A percentile compares a stretch with the other conserved stretches of the same genome.
Evolutionary conservation across 257 asterid genomes (phyloP).

Genomic region (Nyctanthes arbortristis): DNA sequence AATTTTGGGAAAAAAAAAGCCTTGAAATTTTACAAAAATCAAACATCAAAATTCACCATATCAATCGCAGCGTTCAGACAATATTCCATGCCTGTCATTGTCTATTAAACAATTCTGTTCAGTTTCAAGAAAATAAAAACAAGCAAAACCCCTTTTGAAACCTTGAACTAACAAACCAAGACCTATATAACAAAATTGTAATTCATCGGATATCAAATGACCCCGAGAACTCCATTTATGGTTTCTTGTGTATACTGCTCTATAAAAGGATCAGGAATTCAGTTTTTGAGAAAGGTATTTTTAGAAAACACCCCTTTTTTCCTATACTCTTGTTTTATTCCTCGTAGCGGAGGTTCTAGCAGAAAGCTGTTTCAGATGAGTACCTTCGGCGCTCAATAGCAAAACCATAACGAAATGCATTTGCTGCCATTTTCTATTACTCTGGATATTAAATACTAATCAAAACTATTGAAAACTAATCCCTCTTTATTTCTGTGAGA

Average conservation of each 20-base stretch:
- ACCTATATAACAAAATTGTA: slow-evolving; percentile 7
- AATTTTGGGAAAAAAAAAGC: too few relatives aligned
- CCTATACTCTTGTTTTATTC: background rate
- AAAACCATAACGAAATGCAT: slow-evolving; percentile 33
- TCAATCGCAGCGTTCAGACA: slow-evolving; percentile 12
- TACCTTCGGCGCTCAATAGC: slow-evolving; percentile 58
- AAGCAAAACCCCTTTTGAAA: background rate
- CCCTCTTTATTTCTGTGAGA: background rate
- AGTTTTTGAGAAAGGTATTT: slow-evolving; percentile 10
- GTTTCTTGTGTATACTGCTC: background rate
- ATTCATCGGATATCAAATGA: slow-evolving; percentile 56
- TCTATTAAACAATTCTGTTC: slow-evolving; percentile 10
- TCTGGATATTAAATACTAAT: background rate
- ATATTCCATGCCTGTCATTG: background rate
- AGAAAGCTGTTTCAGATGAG: slow-evolving; percentile 66
- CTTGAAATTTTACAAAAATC: background rate
- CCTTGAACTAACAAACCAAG: slow-evolving; percentile 6
- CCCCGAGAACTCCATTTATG: slow-evolving; percentile 41
- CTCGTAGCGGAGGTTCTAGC: slow-evolving; percentile 32
- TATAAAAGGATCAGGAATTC: slow-evolving; percentile 1
- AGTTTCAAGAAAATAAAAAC: slow-evolving; percentile 7
- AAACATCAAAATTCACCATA: background rate
- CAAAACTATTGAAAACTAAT: slow-evolving; percentile 6
- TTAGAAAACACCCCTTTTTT: background rate
- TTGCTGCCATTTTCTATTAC: slow-evolving; percentile 49